Evolutionary conservation across 2,329 filamentous ascomycete species (phyloP).

Genomic region (Arthrobotrys conoides): DNA sequence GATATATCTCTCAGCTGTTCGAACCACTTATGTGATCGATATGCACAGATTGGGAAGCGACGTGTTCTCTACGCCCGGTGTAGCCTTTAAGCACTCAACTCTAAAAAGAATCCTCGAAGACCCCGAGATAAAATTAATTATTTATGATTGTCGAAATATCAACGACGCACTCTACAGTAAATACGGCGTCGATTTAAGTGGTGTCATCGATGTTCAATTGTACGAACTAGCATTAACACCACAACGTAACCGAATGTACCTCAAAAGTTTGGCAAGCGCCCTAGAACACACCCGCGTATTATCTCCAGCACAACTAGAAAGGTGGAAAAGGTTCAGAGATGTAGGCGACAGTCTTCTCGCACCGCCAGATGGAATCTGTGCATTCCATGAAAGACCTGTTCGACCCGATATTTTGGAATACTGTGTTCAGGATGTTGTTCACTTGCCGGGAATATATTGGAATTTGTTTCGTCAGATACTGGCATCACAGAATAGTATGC

Average conservation of each 20-base stretch:
- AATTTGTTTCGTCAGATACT: not conserved
- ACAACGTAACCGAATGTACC: not conserved
- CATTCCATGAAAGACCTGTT: not conserved
- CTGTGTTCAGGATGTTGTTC: not conserved
- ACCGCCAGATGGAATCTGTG: not conserved
- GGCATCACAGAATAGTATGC: not conserved
- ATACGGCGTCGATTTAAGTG: conserved; percentile 68
- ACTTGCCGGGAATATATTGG: not conserved
- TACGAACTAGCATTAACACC: conserved; percentile 70
- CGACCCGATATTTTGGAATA: not conserved
- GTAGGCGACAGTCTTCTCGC: not conserved
- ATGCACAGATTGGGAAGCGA: conserved; percentile 66
- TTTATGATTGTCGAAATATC: conserved; percentile 75
- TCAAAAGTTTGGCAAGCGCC: not conserved
- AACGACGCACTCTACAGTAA: conserved; percentile 72
- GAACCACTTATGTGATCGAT: conserved; percentile 69
- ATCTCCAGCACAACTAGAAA: not conserved
- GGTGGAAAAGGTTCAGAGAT: too few relatives aligned
- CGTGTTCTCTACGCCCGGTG: conserved; percentile 68
- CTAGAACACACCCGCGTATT: not conserved
- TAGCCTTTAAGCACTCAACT: conserved; percentile 43
- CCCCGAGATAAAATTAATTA: conserved; percentile 69
- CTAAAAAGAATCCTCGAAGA: conserved; percentile 70
- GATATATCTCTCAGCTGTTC: conserved; percentile 59
- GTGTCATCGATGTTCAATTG: conserved; percentile 72